phyloP scores from a whole-genome alignment of 352 stramenopile species.

The Phytophthora citricola region DNA sequence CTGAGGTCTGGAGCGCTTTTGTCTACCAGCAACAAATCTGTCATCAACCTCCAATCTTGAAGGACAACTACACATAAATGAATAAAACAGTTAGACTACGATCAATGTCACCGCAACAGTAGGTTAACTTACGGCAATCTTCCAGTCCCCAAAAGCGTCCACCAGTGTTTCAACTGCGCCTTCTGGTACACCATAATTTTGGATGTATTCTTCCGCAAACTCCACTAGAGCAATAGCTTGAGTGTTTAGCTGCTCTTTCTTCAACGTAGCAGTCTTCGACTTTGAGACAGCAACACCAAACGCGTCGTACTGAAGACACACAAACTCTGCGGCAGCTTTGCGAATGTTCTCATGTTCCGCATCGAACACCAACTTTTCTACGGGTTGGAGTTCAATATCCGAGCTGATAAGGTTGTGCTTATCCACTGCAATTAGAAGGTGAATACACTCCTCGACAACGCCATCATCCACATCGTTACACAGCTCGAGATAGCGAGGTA shows the following conservation, averaged over 20 bases:
- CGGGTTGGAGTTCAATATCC: conserved; percentile 75
- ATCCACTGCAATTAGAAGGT: conserved; percentile 81
- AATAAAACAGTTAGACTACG: conserved; percentile 10
- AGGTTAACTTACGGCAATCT: conserved; percentile 76
- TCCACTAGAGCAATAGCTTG: conserved; percentile 91
- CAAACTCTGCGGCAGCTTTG: conserved; percentile 84
- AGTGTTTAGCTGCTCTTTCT: conserved; percentile 84
- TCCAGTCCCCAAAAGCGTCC: conserved; percentile 86
- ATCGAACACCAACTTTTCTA: conserved; percentile 88
- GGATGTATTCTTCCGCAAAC: conserved; percentile 88
- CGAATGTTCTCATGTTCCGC: conserved; percentile 73
- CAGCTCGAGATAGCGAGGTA: conserved; percentile 80
- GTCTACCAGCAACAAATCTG: conserved; percentile 77
- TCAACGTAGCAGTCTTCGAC: conserved; percentile 61
- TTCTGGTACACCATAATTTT: conserved; percentile 66
- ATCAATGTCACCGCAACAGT: conserved; percentile 4
- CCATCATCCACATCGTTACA: conserved; percentile 81
- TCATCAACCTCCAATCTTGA: conserved; percentile 81
- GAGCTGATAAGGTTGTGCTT: conserved; percentile 83
- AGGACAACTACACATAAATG: conserved; percentile 71
- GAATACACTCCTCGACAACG: conserved; percentile 76
- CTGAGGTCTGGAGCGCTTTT: conserved; percentile 84
- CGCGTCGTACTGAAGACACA: conserved; percentile 89
- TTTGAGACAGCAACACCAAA: conserved; percentile 83
- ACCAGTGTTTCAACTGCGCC: conserved; percentile 79